A percentile compares a stretch with the other conserved stretches of the same genome.
Evolutionary conservation across 2,329 filamentous ascomycete species (phyloP).

Genomic region (Pseudohalonectria lignicola): DNA sequence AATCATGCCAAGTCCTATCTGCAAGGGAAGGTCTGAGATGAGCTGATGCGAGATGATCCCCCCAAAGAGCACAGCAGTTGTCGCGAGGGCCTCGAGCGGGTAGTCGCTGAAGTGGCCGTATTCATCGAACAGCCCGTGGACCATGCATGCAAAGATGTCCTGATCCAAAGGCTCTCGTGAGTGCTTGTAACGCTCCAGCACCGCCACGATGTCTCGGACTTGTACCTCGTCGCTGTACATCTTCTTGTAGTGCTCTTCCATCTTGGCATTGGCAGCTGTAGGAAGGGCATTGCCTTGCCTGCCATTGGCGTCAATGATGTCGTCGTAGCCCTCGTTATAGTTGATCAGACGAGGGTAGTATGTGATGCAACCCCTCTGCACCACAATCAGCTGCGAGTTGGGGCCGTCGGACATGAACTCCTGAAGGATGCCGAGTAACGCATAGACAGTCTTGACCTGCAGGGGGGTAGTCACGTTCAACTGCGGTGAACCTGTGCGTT

Average conservation of each 20-base stretch:
- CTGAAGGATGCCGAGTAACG: slow-evolving; percentile 68
- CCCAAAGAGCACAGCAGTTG: slow-evolving; percentile 91
- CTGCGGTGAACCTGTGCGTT: slow-evolving; percentile 34
- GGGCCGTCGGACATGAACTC: slow-evolving; percentile 51
- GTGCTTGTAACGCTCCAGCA: slow-evolving; percentile 77
- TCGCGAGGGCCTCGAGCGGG: slow-evolving; percentile 88
- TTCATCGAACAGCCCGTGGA: slow-evolving; percentile 93
- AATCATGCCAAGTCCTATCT: slow-evolving; percentile 94
- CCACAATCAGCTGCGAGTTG: slow-evolving; percentile 59
- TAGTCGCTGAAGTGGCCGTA: slow-evolving; percentile 94
- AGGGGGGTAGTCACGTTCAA: slow-evolving; percentile 65
- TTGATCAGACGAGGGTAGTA: slow-evolving; percentile 93
- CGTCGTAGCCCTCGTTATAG: slow-evolving; percentile 85
- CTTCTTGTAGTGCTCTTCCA: slow-evolving; percentile 96
- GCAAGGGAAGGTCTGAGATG: slow-evolving; percentile 79
- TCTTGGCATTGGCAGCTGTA: slow-evolving; percentile 69
- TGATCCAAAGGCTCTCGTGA: slow-evolving; percentile 78
- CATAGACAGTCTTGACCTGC: slow-evolving; percentile 74
- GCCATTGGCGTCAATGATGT: slow-evolving; percentile 80
- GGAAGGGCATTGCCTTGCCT: slow-evolving; percentile 73
- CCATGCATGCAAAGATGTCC: slow-evolving; percentile 97
- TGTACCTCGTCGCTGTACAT: slow-evolving; percentile 93
- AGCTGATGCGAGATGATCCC: slow-evolving; percentile 92
- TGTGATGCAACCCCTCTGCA: slow-evolving; percentile 83
- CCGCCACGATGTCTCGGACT: slow-evolving; percentile 73